phyloP scores from a whole-genome alignment of 805 yeast genomes.

The Barnettozyma californica region DNA sequence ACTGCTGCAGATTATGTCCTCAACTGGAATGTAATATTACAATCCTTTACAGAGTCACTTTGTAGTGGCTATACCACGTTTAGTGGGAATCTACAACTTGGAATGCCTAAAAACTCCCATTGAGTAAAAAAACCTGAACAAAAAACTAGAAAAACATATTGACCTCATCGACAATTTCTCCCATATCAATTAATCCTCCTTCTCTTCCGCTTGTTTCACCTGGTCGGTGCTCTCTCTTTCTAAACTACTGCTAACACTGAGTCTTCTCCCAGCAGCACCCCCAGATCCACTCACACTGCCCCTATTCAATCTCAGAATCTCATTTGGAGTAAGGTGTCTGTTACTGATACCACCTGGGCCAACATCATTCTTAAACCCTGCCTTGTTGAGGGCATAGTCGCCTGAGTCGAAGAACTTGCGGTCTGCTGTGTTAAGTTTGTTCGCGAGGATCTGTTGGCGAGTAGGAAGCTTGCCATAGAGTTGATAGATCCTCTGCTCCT shows the following conservation, averaged over 20 bases:
- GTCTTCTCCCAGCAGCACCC: conserved; percentile 18
- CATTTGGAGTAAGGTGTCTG: conserved; percentile 31
- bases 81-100: neutral
- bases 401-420: conserved; percentile 92
- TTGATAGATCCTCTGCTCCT: conserved; percentile 71
- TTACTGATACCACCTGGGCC: conserved; percentile 16
- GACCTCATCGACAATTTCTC: neutral
- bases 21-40: no score
- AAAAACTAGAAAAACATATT: neutral
- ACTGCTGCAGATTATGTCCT: no score
- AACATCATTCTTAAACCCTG: conserved; percentile 38
- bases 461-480: conserved; percentile 86
- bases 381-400: conserved; percentile 82
- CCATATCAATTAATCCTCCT: neutral
- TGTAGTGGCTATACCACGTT: no score
- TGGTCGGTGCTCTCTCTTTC: conserved; percentile 8
- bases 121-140: neutral
- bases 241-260: conserved; percentile 7
- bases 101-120: neutral
- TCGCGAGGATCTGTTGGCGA: conserved; percentile 66
- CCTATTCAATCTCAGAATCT: conserved; percentile 54
- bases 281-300: conserved; percentile 48
- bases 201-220: neutral
- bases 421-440: conserved; percentile 60
- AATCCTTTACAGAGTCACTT: no score